phyloP scores from a whole-genome alignment of 306 rosid genomes.

The Cicer cuneatum region DNA sequence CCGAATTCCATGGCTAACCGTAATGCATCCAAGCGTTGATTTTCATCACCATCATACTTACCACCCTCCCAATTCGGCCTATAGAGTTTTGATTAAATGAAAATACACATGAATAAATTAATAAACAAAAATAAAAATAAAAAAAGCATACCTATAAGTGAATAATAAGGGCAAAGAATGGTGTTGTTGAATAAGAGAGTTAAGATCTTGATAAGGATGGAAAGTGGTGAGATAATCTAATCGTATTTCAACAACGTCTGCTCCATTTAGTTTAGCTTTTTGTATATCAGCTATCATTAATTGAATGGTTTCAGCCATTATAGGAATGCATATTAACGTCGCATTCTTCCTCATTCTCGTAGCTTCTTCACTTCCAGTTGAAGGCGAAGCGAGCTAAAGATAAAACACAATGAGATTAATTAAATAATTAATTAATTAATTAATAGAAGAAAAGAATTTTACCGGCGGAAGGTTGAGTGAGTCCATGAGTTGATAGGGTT shows the following conservation, averaged over 20 bases:
- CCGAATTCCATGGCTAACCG: slow-evolving; percentile 79
- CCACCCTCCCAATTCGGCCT: slow-evolving; percentile 96
- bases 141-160: slow-evolving; percentile 41
- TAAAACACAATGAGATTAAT: background rate
- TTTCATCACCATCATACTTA: slow-evolving; percentile 82
- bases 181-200: background rate
- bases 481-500: background rate
- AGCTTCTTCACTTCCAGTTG: background rate
- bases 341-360: background rate
- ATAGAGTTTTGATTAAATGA: background rate
- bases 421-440: background rate
- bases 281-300: slow-evolving; percentile 25
- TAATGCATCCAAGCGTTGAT: slow-evolving; percentile 64
- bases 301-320: slow-evolving; percentile 24
- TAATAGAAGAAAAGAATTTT: background rate
- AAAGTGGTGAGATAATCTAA: slow-evolving; percentile 32
- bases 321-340: slow-evolving; percentile 39
- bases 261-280: slow-evolving; percentile 34
- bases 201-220: slow-evolving; percentile 36
- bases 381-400: background rate
- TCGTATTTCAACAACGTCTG: slow-evolving; percentile 43
- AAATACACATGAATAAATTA: background rate
- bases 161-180: slow-evolving; percentile 36
- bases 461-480: background rate
- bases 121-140: background rate